Conservation (phyloP, 805 yeast species). For the Candida dajiaensis region DNA sequence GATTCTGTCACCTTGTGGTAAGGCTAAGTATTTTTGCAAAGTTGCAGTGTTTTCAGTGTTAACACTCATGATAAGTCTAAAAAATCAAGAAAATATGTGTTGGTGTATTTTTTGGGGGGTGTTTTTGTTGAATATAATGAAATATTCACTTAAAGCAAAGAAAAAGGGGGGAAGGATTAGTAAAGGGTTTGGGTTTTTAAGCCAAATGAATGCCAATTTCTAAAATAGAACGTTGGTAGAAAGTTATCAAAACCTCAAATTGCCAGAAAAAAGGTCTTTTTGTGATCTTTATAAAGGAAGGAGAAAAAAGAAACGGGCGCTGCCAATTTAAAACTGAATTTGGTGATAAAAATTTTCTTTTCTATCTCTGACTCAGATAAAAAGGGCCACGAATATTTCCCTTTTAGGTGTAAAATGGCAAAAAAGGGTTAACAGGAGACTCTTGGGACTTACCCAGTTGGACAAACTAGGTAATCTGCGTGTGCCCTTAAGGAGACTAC, state of each 20-base stretch:
- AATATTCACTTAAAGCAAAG: too few species aligned
- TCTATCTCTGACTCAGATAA: slow-evolving; percentile 6
- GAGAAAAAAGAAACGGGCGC: not conserved
- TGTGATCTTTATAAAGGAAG: not conserved
- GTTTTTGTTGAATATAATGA: not conserved
- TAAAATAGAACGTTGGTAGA: not conserved
- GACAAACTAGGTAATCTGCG: too few species aligned
- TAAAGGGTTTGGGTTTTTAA: slow-evolving; percentile 3
- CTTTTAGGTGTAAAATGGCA: too few species aligned
- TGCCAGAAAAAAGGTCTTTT: not conserved
- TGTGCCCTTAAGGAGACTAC: too few species aligned
- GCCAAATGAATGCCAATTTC: slow-evolving; percentile 1
- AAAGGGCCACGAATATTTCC: too few species aligned
- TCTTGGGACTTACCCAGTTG: too few species aligned
- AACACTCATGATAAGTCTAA: slow-evolving; percentile 24
- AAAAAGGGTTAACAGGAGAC: too few species aligned
- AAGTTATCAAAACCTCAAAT: not conserved
- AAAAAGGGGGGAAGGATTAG: not conserved
- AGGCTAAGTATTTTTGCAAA: slow-evolving; percentile 73
- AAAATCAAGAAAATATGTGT: not conserved
- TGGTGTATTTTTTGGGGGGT: not conserved
- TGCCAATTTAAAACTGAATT: not conserved
- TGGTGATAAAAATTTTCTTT: not conserved
- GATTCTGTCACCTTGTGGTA: slow-evolving; percentile 80
- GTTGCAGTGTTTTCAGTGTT: slow-evolving; percentile 69